Conservation (phyloP, 257 asterid genomes). For the Gentiana macrophylla region DNA sequence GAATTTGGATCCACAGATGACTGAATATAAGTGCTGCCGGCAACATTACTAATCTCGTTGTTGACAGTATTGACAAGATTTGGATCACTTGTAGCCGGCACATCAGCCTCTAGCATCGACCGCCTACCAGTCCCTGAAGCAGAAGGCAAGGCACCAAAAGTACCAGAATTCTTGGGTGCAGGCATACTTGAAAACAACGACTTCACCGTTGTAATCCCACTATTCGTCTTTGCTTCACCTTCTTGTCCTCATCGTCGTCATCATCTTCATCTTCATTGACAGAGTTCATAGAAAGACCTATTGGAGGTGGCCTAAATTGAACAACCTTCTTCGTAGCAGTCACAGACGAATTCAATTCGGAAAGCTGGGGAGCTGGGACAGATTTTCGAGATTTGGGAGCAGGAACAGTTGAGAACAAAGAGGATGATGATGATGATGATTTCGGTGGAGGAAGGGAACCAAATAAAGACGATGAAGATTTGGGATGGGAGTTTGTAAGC, state of each 20-base stretch:
- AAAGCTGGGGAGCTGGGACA: slow-evolving; percentile 8
- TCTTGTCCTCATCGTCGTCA: slow-evolving; percentile 43
- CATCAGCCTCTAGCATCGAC: slow-evolving; percentile 52
- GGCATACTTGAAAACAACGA: slow-evolving; percentile 62
- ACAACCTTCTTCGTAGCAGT: slow-evolving; percentile 46
- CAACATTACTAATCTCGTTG: slow-evolving; percentile 14
- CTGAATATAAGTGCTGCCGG: slow-evolving; percentile 14
- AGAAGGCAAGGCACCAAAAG: slow-evolving; percentile 53
- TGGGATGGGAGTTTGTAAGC: slow-evolving; percentile 17
- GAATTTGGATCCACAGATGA: slow-evolving; percentile 7
- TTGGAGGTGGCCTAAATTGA: slow-evolving; percentile 74
- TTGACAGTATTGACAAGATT: slow-evolving; percentile 11
- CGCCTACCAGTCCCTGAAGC: slow-evolving; percentile 59
- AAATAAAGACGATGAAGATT: slow-evolving; percentile 25
- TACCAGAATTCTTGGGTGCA: slow-evolving; percentile 57
- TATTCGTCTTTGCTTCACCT: slow-evolving; percentile 35
- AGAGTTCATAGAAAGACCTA: slow-evolving; percentile 17
- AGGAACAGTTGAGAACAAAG: slow-evolving; percentile 34
- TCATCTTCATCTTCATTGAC: slow-evolving; percentile 20
- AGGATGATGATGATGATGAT: slow-evolving; percentile 18
- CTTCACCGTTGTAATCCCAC: slow-evolving; percentile 30
- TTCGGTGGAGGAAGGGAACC: slow-evolving; percentile 56
- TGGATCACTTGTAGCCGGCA: slow-evolving; percentile 21
- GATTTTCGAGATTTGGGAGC: slow-evolving; percentile 14
- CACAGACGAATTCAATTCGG: slow-evolving; percentile 3